These are phyloP conservation scores for Panicum hallii DNA, from an alignment of 202 grass and related monocot species.

Conservation along the genomic window DNA sequence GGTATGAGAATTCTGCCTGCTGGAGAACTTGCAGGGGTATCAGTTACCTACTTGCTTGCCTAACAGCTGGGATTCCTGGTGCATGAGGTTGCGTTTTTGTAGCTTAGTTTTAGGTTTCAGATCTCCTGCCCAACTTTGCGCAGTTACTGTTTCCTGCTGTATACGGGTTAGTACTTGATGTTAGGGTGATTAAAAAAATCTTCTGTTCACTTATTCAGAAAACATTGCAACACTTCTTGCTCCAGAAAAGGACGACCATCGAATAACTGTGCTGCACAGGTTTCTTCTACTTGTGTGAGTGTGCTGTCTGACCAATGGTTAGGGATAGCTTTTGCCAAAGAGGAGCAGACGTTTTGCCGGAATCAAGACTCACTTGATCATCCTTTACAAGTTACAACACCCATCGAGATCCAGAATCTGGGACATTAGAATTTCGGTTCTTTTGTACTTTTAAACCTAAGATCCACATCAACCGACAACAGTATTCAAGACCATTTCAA, in stretches of 20 bases:
- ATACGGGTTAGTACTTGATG: neutral
- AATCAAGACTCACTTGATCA: neutral
- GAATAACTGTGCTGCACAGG: neutral
- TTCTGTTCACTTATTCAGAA: neutral
- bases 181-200: neutral
- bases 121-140: neutral
- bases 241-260: neutral
- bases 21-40: constrained; percentile 23
- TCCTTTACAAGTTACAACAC: neutral
- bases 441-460: neutral
- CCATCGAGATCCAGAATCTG: constrained; percentile 34
- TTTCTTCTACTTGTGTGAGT: neutral
- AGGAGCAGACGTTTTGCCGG: neutral
- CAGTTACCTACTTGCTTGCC: constrained; percentile 26
- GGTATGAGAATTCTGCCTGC: constrained; percentile 21
- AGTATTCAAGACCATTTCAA: constrained; percentile 6
- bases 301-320: neutral
- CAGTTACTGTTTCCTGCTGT: neutral
- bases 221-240: neutral
- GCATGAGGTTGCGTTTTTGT: neutral
- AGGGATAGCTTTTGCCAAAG: neutral
- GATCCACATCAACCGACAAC: constrained; percentile 21
- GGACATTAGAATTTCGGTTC: neutral
- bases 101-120: constrained; percentile 5
- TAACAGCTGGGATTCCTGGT: constrained; percentile 6